Evolutionary conservation across 306 rosid species (phyloP).

Genomic region (Vigna hirtella): DNA sequence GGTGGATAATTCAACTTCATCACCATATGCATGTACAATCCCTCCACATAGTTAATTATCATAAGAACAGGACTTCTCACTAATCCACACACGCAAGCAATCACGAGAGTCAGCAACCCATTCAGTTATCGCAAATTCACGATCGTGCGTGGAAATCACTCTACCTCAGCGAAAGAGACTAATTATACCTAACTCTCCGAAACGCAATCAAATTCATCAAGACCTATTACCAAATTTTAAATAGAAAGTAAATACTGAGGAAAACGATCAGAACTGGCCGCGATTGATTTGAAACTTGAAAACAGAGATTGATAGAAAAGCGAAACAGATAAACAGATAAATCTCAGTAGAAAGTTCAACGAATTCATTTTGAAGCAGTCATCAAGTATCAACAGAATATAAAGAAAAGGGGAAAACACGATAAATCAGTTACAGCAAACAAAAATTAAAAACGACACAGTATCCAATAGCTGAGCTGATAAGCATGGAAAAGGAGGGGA

Average conservation of each 20-base stretch:
- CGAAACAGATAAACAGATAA: neutral
- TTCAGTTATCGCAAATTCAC: conserved; percentile 19
- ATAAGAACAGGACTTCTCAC: neutral
- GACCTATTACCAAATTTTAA: neutral
- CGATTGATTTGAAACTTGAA: neutral
- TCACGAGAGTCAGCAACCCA: neutral
- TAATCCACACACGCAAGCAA: neutral
- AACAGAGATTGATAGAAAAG: conserved; percentile 22
- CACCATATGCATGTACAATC: conserved; percentile 40
- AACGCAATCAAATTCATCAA: conserved; percentile 29
- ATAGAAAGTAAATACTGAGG: neutral
- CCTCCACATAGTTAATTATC: neutral
- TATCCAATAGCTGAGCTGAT: conserved; percentile 6
- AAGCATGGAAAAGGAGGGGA: neutral
- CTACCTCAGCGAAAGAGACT: conserved; percentile 18
- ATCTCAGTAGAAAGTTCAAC: conserved; percentile 11
- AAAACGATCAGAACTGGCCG: conserved; percentile 23
- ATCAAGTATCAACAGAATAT: neutral
- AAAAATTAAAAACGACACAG: neutral
- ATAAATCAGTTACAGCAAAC: neutral
- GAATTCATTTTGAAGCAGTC: neutral
- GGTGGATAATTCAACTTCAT: conserved; percentile 61
- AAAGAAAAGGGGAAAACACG: neutral
- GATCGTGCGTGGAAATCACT: conserved; percentile 39
- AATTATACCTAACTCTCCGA: neutral